Percentiles rank a stretch among this genome's conserved stretches.
Conservation (phyloP, 306 rosid species). For the Cicer judaicum region DNA sequence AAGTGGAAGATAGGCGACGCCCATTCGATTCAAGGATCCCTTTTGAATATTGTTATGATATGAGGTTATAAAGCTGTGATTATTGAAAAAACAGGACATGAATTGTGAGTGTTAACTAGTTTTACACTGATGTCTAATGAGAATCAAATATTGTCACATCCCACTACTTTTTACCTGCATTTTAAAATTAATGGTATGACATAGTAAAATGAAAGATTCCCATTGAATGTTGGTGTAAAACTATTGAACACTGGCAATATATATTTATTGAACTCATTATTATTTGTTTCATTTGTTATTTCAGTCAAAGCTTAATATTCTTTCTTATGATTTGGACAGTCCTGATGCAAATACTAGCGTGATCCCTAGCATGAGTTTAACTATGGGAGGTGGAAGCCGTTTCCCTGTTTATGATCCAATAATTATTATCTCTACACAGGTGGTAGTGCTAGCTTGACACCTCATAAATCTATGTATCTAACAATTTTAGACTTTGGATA, state of each 20-base stretch:
- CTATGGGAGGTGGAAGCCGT: constrained; percentile 84
- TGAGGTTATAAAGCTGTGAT: constrained; percentile 64
- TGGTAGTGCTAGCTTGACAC: constrained; percentile 35
- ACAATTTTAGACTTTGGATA: constrained; percentile 34
- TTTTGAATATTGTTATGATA: constrained; percentile 85
- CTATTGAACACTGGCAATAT: too few relatives aligned
- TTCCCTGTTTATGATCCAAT: constrained; percentile 78
- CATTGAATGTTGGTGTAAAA: too few relatives aligned
- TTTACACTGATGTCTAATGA: too few relatives aligned
- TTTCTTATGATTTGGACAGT: constrained; percentile 60
- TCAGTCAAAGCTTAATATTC: constrained; percentile 37
- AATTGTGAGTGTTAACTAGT: too few relatives aligned
- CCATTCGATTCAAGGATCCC: constrained; percentile 78
- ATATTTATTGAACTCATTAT: not conserved
- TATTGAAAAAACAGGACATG: not conserved
- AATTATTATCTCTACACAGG: constrained; percentile 79
- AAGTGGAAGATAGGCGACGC: constrained; percentile 64
- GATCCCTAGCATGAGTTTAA: constrained; percentile 72
- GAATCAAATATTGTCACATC: too few relatives aligned
- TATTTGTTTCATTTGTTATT: constrained; percentile 14
- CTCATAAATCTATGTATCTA: constrained; percentile 19
- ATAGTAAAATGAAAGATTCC: too few relatives aligned
- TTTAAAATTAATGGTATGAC: too few relatives aligned
- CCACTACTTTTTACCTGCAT: too few relatives aligned
- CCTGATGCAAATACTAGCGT: constrained; percentile 73